Percentiles rank a stretch among this genome's conserved stretches.
Evolutionary conservation across 2,329 filamentous ascomycete species (phyloP).

Genomic region (Talaromyces sp.): DNA sequence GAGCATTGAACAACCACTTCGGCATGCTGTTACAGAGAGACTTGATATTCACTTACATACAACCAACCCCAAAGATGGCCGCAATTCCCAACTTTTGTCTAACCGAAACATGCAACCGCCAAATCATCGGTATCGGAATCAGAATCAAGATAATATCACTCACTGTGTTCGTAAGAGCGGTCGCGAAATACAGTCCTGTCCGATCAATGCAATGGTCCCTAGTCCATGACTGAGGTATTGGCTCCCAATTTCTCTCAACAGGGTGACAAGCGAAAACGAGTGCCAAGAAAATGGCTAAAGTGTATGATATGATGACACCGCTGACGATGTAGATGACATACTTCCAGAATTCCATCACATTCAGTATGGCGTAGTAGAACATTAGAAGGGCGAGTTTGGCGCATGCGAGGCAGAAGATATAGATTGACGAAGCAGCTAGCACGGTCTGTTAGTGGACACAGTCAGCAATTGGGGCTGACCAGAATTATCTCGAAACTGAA

Average conservation of each 20-base stretch:
- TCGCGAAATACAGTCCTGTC: slow-evolving; percentile 23
- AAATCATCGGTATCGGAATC: slow-evolving; percentile 23
- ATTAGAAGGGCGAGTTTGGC: slow-evolving; percentile 24
- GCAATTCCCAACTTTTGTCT: slow-evolving; percentile 22
- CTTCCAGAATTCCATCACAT: slow-evolving; percentile 8
- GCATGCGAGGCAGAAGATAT: slow-evolving; percentile 23
- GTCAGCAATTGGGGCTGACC: neutral
- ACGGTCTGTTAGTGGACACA: neutral
- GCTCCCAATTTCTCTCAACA: slow-evolving; percentile 24
- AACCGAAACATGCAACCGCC: slow-evolving; percentile 17
- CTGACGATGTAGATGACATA: slow-evolving; percentile 6
- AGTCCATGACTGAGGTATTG: neutral
- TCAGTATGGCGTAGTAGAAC: slow-evolving; percentile 23
- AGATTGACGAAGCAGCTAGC: slow-evolving; percentile 19
- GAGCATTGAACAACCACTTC: neutral
- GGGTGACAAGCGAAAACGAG: slow-evolving; percentile 25
- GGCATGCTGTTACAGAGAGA: neutral
- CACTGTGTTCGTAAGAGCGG: slow-evolving; percentile 24
- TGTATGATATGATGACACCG: slow-evolving; percentile 18
- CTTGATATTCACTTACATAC: neutral
- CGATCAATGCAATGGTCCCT: slow-evolving; percentile 22
- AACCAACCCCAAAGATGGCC: neutral
- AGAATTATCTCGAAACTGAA: too few species aligned
- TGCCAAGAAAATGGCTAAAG: neutral
- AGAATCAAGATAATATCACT: slow-evolving; percentile 25